Evolutionary conservation across 2,329 filamentous ascomycete species (phyloP).

Genomic region (Aspergillus aculeatinus): DNA sequence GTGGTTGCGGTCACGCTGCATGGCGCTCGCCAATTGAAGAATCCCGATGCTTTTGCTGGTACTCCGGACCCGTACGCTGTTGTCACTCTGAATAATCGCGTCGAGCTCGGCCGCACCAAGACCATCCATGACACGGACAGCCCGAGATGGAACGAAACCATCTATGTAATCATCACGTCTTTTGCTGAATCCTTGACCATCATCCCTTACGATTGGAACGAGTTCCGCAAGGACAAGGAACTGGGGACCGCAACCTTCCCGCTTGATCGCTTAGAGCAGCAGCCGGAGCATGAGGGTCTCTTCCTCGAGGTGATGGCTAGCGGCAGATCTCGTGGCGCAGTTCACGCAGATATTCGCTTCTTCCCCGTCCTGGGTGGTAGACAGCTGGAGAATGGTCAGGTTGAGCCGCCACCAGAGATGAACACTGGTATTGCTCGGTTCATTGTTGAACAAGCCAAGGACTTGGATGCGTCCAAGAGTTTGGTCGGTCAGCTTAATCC

Average conservation of each 20-base stretch:
- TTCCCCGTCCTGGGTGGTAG: constrained; percentile 81
- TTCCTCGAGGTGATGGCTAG: constrained; percentile 79
- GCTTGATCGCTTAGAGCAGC: constrained; percentile 76
- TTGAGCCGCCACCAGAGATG: constrained; percentile 78
- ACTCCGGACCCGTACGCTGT: constrained; percentile 87
- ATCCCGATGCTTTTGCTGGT: constrained; percentile 88
- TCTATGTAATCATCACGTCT: constrained; percentile 91
- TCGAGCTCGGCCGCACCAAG: constrained; percentile 84
- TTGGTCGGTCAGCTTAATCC: constrained; percentile 88
- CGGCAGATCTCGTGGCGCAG: constrained; percentile 76
- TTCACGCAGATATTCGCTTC: constrained; percentile 84
- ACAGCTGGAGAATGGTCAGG: constrained; percentile 69
- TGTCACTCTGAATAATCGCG: constrained; percentile 79
- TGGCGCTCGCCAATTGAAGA: constrained; percentile 88
- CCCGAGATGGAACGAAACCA: constrained; percentile 93
- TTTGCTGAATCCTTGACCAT: constrained; percentile 85
- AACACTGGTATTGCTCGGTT: constrained; percentile 94
- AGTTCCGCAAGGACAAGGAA: constrained; percentile 94
- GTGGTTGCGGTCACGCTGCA: constrained; percentile 90
- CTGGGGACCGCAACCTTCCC: constrained; percentile 82
- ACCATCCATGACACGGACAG: constrained; percentile 78
- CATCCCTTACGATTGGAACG: constrained; percentile 87
- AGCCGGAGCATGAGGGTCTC: constrained; percentile 78
- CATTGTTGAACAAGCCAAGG: constrained; percentile 93
- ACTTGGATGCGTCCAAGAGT: constrained; percentile 88